Conservation (phyloP, 1,139 yeast genomes). For the Taiozyma sp. region DNA sequence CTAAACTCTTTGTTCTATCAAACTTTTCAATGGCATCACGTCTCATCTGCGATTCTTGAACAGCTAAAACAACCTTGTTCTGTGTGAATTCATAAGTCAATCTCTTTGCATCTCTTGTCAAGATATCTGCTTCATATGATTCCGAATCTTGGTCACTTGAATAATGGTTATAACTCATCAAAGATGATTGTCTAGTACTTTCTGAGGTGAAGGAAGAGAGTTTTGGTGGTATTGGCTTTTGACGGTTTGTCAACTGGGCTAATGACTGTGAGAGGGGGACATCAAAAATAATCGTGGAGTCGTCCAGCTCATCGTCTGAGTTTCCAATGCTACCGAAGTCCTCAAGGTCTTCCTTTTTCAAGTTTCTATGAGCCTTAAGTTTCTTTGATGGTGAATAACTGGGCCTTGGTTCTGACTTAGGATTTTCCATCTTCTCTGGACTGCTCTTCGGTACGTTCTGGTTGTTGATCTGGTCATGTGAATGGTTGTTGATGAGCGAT, state of each 20-base stretch:
- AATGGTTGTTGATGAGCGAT: conserved; percentile 9
- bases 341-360: conserved; percentile 12
- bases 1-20: conserved; percentile 14
- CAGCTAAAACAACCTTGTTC: conserved; percentile 32
- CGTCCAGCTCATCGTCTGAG: conserved; percentile 52
- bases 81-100: conserved; percentile 30
- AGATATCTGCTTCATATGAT: conserved; percentile 10
- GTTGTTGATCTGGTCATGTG: conserved; percentile 5
- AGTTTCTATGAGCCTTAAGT: not conserved
- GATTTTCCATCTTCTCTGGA: not conserved
- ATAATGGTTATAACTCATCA: conserved; percentile 25
- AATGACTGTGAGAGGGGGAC: conserved; percentile 57
- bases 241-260: conserved; percentile 15
- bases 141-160: conserved; percentile 10
- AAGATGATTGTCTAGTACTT: conserved; percentile 41
- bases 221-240: conserved; percentile 12
- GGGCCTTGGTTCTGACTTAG: not conserved
- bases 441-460: not conserved
- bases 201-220: conserved; percentile 27
- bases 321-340: conserved; percentile 22
- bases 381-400: not conserved
- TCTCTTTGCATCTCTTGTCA: conserved; percentile 44
- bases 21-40: conserved; percentile 28
- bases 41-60: conserved; percentile 37
- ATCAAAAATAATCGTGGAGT: conserved; percentile 45